These are phyloP conservation scores for Euphorbia peplus DNA, from an alignment of 345 rosid species.

Conservation along the genomic window DNA sequence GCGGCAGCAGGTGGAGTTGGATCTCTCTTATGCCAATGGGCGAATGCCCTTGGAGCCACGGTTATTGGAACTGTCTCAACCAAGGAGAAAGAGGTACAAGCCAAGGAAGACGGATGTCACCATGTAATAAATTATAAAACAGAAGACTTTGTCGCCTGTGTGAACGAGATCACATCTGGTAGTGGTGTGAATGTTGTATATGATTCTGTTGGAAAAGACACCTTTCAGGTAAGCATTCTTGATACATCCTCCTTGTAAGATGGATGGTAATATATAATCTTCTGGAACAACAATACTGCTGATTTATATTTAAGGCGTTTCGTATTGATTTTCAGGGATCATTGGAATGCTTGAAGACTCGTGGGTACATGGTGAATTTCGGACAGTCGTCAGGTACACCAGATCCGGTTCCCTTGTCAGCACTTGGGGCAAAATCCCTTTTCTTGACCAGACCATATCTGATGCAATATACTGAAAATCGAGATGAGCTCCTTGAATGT, in stretches of 20 bases:
- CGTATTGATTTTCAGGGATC: constrained; percentile 53
- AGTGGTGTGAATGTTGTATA: constrained; percentile 85
- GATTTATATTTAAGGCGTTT: neutral
- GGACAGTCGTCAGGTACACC: constrained; percentile 85
- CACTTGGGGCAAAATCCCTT: constrained; percentile 64
- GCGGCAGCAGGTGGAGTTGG: constrained; percentile 99
- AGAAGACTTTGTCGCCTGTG: constrained; percentile 75
- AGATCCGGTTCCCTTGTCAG: constrained; percentile 73
- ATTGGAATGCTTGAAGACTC: constrained; percentile 63
- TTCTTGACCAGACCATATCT: constrained; percentile 83
- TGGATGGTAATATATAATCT: neutral
- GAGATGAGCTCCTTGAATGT: constrained; percentile 71
- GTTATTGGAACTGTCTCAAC: constrained; percentile 88
- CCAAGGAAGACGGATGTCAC: constrained; percentile 91
- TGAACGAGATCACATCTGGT: constrained; percentile 74
- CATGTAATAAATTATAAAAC: constrained; percentile 69
- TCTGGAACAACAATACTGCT: neutral
- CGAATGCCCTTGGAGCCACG: constrained; percentile 77
- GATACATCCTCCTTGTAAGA: neutral
- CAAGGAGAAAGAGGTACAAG: constrained; percentile 85
- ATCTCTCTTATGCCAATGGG: constrained; percentile 91
- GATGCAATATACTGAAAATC: constrained; percentile 61
- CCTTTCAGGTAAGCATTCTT: constrained; percentile 58
- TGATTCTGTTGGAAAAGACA: constrained; percentile 92
- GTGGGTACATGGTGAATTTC: constrained; percentile 83